Percentiles rank a stretch among this genome's conserved stretches.
These are phyloP conservation scores for Lumnitzera littorea DNA, from an alignment of 345 rosid species.

Conservation along the genomic window DNA sequence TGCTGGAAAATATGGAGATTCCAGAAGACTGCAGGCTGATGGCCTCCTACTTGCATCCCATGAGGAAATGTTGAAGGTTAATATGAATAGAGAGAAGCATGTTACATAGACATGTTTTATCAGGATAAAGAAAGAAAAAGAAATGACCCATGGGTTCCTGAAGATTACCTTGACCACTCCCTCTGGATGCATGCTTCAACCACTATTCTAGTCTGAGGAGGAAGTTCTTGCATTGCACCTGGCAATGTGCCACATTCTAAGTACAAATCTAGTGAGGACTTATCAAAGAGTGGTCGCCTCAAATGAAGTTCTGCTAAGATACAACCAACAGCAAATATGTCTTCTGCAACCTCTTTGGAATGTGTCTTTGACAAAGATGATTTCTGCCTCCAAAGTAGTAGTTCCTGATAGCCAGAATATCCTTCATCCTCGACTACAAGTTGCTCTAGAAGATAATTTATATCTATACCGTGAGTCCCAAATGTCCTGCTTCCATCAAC, in stretches of 20 bases:
- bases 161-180: constrained; percentile 60
- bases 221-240: constrained; percentile 55
- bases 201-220: constrained; percentile 54
- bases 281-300: constrained; percentile 65
- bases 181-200: constrained; percentile 72
- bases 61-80: constrained; percentile 9
- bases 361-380: constrained; percentile 20
- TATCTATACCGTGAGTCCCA: constrained; percentile 35
- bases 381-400: constrained; percentile 67
- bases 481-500: constrained; percentile 22
- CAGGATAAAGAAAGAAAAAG: constrained; percentile 1
- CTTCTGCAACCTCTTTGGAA: constrained; percentile 43
- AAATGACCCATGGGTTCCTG: not conserved
- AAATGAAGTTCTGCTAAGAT: constrained; percentile 77
- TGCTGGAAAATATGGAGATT: constrained; percentile 81
- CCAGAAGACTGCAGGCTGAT: constrained; percentile 63
- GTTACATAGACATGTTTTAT: not conserved
- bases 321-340: constrained; percentile 81
- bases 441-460: constrained; percentile 62
- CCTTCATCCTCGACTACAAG: constrained; percentile 42
- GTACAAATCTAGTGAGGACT: constrained; percentile 50
- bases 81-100: not conserved
- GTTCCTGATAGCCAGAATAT: constrained; percentile 56
- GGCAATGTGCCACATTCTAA: constrained; percentile 48
- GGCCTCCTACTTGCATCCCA: constrained; percentile 63